Evolutionary conservation across 2,329 filamentous ascomycete genomes (phyloP).

Genomic region (Colletotrichum echinochloae): DNA sequence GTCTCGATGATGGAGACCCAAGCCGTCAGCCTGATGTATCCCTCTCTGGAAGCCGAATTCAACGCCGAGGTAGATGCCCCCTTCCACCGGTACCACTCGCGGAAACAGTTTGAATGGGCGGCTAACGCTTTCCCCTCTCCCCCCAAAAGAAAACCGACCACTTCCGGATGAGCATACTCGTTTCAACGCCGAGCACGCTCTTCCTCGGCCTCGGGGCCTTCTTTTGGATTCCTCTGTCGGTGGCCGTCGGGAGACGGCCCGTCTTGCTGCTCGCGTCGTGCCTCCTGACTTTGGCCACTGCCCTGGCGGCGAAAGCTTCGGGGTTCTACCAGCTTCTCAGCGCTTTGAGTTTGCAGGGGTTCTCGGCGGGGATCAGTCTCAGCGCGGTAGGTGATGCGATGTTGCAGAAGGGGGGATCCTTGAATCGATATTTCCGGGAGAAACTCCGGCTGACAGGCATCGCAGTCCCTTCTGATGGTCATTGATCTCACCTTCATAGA

Average conservation of each 20-base stretch:
- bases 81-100: neutral
- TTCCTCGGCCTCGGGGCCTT: slow-evolving; percentile 52
- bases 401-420: neutral
- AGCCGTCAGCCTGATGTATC: slow-evolving; percentile 43
- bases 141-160: slow-evolving; percentile 4
- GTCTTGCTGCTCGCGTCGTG: slow-evolving; percentile 48
- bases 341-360: slow-evolving; percentile 49
- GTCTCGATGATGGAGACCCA: slow-evolving; percentile 44
- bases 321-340: slow-evolving; percentile 46
- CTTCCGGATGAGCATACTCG: slow-evolving; percentile 25
- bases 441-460: neutral
- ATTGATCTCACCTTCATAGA: slow-evolving; percentile 55
- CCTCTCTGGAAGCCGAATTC: slow-evolving; percentile 43
- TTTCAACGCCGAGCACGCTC: slow-evolving; percentile 43
- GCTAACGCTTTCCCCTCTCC: slow-evolving; percentile 38
- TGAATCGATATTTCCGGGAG: neutral
- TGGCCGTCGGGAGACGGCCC: slow-evolving; percentile 53
- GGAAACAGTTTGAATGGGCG: too few species aligned
- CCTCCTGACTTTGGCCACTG: slow-evolving; percentile 33
- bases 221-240: slow-evolving; percentile 52
- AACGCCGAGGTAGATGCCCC: slow-evolving; percentile 38
- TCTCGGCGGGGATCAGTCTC: slow-evolving; percentile 49
- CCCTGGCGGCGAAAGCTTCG: slow-evolving; percentile 46
- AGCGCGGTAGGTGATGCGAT: slow-evolving; percentile 44
- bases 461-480: slow-evolving; percentile 50